Base-by-base conservation (phyloP, 352 stramenopile genomes). In the Phytophthora fragariae region DNA sequence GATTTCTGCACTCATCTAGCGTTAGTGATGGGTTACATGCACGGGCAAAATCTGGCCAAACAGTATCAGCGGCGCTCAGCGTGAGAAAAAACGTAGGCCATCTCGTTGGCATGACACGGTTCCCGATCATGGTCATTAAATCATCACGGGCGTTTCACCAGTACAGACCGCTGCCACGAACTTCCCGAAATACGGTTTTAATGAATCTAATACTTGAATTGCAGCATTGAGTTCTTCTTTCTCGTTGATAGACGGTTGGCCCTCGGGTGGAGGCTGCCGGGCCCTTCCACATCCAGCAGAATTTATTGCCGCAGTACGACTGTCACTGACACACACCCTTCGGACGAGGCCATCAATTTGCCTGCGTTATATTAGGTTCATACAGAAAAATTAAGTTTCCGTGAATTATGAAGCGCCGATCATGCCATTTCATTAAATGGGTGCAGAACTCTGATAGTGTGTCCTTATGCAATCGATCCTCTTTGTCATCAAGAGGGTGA, bases 321-420 rank as follows among this genome's bases (percentile, higher is more conserved):
- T 62, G 12, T 62, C 57, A 31, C 5, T 60, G 19, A 15, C 0
- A 46, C 15, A 24, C 12, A 73, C 27, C 15, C 65, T 46, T 33
- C 65, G 17, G 12, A 64, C 58, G 2, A 78, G 19, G 5, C 73
- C 73, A 33, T 80, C 68, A 14, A 80, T 57, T 62, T 79, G 66
- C 1, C 72, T 50, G 0, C 72, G 21, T 29, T 79, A 66, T 39
- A 79, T 75, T 14, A 31, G 4, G 27, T 31, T 31, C 27, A 31
- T 31, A 31, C 27, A 31, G 27, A 31, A 31, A 31, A 31, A 31
- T 31, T 7, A 31, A 31, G 27, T 7, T 31, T 31, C 2, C 27
- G 27, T 31, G 27, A 31, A 31, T 31, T 31, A 31, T 31, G 27
- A 31, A 31, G 27, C 27, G 27, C 27, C 27, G 27, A 31, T 31